A percentile compares a stretch with the other conserved stretches of the same genome.
Conservation (phyloP, 225 moss, liverwort and hornwort genomes). For the Bryum argenteum region DNA sequence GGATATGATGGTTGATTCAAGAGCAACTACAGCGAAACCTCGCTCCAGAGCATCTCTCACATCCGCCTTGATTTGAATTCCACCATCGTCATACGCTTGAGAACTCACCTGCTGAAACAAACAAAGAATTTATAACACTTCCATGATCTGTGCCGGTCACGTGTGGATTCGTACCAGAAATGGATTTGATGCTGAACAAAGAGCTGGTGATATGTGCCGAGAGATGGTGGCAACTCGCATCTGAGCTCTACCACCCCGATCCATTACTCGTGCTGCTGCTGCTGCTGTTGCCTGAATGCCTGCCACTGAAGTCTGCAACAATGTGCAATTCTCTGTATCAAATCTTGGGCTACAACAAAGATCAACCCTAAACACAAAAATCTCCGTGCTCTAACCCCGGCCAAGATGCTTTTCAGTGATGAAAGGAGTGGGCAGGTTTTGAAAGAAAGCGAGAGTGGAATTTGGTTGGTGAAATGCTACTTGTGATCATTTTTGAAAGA, state of each 20-base stretch:
- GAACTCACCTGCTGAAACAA: constrained; percentile 36
- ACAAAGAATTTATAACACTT: constrained; percentile 3
- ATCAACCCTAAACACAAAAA: neutral
- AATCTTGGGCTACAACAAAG: neutral
- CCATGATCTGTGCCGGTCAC: neutral
- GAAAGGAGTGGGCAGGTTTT: neutral
- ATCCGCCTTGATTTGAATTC: constrained; percentile 65
- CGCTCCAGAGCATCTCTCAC: constrained; percentile 79
- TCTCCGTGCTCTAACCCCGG: neutral
- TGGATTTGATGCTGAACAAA: constrained; percentile 51
- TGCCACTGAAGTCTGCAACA: neutral
- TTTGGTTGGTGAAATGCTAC: no score
- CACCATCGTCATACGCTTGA: constrained; percentile 44
- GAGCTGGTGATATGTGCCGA: constrained; percentile 53
- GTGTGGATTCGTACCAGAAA: constrained; percentile 29
- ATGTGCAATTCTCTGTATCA: no score
- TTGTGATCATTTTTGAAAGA: no score
- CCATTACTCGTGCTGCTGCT: constrained; percentile 34
- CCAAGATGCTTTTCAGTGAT: no score
- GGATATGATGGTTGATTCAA: constrained; percentile 97
- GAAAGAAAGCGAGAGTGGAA: no score
- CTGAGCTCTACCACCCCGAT: constrained; percentile 36
- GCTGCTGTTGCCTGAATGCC: constrained; percentile 3
- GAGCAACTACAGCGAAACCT: constrained; percentile 79
- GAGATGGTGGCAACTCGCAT: constrained; percentile 53